Evolutionary conservation across 1,284 basidiomycete species (phyloP).

Genomic region (Ceratobasidium sp.): DNA sequence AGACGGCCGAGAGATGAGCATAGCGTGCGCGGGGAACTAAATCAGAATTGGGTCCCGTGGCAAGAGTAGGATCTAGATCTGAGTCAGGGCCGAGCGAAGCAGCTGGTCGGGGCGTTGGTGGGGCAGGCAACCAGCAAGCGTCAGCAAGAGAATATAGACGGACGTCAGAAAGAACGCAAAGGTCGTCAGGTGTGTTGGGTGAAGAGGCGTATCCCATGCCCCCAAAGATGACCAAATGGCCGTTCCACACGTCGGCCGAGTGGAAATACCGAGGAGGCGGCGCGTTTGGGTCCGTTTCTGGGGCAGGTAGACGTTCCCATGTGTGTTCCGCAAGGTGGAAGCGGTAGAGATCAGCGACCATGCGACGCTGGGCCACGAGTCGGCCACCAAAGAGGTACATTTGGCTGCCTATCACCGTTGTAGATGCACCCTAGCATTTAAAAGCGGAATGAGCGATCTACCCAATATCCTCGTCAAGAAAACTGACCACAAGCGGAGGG

Average conservation of each 20-base stretch:
- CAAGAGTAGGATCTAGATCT: slow-evolving; percentile 36
- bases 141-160: slow-evolving; percentile 84
- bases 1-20: slow-evolving; percentile 89
- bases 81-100: slow-evolving; percentile 50
- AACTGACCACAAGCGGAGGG: slow-evolving; percentile 87
- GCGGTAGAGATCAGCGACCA: slow-evolving; percentile 89
- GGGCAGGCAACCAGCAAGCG: slow-evolving; percentile 75
- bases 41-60: slow-evolving; percentile 52
- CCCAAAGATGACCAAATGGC: slow-evolving; percentile 90
- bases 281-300: slow-evolving; percentile 68
- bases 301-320: slow-evolving; percentile 80
- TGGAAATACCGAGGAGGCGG: slow-evolving; percentile 91
- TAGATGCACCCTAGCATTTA: slow-evolving; percentile 73
- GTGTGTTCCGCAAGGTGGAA: slow-evolving; percentile 83
- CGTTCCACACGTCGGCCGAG: slow-evolving; percentile 89
- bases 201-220: slow-evolving; percentile 88
- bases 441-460: slow-evolving; percentile 38
- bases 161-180: slow-evolving; percentile 86
- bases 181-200: slow-evolving; percentile 75
- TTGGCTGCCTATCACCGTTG: slow-evolving; percentile 84
- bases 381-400: slow-evolving; percentile 92
- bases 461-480: slow-evolving; percentile 15
- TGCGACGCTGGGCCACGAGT: slow-evolving; percentile 84
- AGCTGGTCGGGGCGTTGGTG: slow-evolving; percentile 50
- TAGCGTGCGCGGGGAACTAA: slow-evolving; percentile 84